These are phyloP conservation scores for Cyberlindnera misumaiensis DNA, from an alignment of 805 yeast genomes.

Conservation along the genomic window DNA sequence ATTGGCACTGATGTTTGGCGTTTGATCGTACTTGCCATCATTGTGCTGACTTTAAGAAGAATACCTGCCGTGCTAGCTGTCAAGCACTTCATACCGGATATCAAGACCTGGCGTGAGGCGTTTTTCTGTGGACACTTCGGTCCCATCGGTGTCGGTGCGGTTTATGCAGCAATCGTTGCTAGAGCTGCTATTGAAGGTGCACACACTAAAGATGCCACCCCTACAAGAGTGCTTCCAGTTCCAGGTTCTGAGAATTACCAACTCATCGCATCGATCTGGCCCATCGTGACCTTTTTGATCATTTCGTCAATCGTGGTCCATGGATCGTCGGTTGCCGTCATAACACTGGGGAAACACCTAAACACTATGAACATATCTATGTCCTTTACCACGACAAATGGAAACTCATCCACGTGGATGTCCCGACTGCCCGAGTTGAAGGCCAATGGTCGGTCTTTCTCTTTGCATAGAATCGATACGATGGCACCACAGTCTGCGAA, in stretches of 20 bases:
- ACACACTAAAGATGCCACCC: constrained; percentile 47
- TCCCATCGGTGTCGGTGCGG: constrained; percentile 93
- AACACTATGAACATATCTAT: constrained; percentile 74
- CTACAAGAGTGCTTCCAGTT: constrained; percentile 43
- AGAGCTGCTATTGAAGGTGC: constrained; percentile 59
- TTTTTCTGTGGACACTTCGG: constrained; percentile 93
- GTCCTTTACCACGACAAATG: constrained; percentile 72
- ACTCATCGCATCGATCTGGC: constrained; percentile 57
- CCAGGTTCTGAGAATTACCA: constrained; percentile 8
- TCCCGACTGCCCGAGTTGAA: constrained; percentile 69
- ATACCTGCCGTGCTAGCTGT: constrained; percentile 73
- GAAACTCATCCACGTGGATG: constrained; percentile 65
- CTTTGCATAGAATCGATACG: constrained; percentile 80
- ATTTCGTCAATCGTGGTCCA: constrained; percentile 81
- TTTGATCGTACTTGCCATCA: constrained; percentile 64
- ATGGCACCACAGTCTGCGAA: constrained; percentile 28
- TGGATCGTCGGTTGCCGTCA: constrained; percentile 82
- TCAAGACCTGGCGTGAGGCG: constrained; percentile 90
- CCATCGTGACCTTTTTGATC: constrained; percentile 72
- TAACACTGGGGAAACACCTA: constrained; percentile 61
- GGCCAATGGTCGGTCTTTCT: constrained; percentile 61
- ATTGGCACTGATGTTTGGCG: constrained; percentile 77
- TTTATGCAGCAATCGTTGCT: constrained; percentile 69
- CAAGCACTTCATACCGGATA: constrained; percentile 79
- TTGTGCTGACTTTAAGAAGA: constrained; percentile 68